A percentile compares a stretch with the other conserved stretches of the same genome.
Evolutionary conservation across 768 basidiomycete genomes (phyloP).

Genomic region (Mycena rebaudengoi): DNA sequence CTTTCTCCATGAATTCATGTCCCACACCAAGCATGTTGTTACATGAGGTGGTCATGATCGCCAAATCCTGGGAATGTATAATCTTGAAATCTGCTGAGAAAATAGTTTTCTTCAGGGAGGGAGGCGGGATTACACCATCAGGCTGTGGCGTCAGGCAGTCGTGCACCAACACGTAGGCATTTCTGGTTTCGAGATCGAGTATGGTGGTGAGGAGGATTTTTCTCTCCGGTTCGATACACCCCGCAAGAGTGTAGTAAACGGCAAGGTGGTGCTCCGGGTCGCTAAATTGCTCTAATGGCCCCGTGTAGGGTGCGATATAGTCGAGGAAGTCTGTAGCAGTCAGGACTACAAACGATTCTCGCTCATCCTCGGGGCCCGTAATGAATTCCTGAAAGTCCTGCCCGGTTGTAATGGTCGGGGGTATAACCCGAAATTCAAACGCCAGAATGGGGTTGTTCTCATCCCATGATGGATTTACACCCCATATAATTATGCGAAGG

Average conservation of each 20-base stretch:
- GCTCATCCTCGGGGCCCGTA: too few relatives aligned
- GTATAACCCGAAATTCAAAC: not conserved
- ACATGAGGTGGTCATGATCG: not conserved
- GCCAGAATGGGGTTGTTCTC: not conserved
- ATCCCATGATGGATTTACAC: not conserved
- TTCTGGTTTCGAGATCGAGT: constrained; percentile 1
- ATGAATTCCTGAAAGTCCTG: not conserved
- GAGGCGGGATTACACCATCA: not conserved
- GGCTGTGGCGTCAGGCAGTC: not conserved
- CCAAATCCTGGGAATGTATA: not conserved
- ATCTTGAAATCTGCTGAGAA: not conserved
- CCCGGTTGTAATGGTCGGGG: not conserved
- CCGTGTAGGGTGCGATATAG: not conserved
- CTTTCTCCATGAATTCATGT: not conserved
- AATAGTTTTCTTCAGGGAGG: not conserved
- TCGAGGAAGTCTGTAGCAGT: not conserved
- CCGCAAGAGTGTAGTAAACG: constrained; percentile 3
- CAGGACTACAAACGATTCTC: not conserved
- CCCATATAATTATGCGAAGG: constrained; percentile 1
- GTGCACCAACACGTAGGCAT: not conserved
- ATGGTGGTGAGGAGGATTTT: constrained; percentile 5
- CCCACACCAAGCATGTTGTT: not conserved
- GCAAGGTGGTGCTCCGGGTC: not conserved
- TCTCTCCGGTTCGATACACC: not conserved
- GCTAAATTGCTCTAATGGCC: not conserved